Conservation (phyloP, 1,284 basidiomycete species). For the Cutaneotrichosporon daszewskae region DNA sequence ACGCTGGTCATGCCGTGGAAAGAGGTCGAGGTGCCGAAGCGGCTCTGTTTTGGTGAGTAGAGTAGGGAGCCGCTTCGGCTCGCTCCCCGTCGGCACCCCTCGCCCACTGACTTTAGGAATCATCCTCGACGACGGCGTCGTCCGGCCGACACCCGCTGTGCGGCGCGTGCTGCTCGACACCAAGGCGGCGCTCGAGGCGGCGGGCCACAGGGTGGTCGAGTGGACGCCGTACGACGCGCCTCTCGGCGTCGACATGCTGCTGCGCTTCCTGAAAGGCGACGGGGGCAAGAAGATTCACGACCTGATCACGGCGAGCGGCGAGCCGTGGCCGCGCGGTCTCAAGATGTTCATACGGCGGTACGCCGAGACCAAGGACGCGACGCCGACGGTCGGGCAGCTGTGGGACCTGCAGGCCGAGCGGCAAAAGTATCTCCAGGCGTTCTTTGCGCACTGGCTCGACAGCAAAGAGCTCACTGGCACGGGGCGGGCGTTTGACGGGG, state of each 20-base stretch:
- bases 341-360: conserved; percentile 2
- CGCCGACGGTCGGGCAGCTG: conserved; percentile 7
- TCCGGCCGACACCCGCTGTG: conserved; percentile 63
- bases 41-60: conserved; percentile 46
- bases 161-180: conserved; percentile 57
- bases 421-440: conserved; percentile 7
- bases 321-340: conserved; percentile 17
- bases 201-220: conserved; percentile 57
- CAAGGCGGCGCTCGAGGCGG: conserved; percentile 55
- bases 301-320: background rate
- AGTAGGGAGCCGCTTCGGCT: conserved; percentile 48
- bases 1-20: conserved; percentile 58
- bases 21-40: conserved; percentile 55
- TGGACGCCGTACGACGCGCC: conserved; percentile 24
- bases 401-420: conserved; percentile 16
- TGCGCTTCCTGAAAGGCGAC: conserved; percentile 11
- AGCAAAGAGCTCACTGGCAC: conserved; percentile 5
- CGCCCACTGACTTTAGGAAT: conserved; percentile 49
- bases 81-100: too few relatives aligned
- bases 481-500: conserved; percentile 14
- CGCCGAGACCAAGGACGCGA: conserved; percentile 4
- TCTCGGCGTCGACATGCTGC: conserved; percentile 1
- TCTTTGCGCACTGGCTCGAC: conserved; percentile 6
- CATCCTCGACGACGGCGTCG: conserved; percentile 52
- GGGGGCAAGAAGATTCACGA: conserved; percentile 9